phyloP scores from a whole-genome alignment of 768 basidiomycete genomes.

The Sarcodon aspratus region DNA sequence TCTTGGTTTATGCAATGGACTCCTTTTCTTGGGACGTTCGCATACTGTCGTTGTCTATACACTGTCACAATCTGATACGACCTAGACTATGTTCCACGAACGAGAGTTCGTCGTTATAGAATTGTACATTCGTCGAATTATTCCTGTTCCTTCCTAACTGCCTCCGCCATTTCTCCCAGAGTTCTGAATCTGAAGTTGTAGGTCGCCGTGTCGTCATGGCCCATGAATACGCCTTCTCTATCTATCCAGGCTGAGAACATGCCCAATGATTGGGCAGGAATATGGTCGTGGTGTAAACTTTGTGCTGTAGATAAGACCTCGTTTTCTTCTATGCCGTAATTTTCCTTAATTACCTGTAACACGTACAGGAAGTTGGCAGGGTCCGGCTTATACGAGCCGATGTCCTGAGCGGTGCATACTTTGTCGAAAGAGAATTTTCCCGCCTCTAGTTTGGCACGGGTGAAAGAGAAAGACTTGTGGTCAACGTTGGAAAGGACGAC shows the following conservation, averaged over 20 bases:
- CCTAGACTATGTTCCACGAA: too few relatives aligned
- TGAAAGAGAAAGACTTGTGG: constrained; percentile 45
- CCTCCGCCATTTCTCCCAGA: constrained; percentile 48
- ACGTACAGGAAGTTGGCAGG: constrained; percentile 39
- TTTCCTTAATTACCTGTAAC: constrained; percentile 24
- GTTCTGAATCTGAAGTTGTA: constrained; percentile 35
- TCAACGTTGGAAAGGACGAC: constrained; percentile 74
- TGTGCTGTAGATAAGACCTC: constrained; percentile 58
- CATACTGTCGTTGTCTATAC: too few relatives aligned
- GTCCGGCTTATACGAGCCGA: constrained; percentile 64
- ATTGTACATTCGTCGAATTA: background rate
- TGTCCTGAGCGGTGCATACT: constrained; percentile 62
- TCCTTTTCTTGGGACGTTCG: too few relatives aligned
- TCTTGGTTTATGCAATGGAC: too few relatives aligned
- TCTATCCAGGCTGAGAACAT: constrained; percentile 60
- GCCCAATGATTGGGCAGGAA: constrained; percentile 45
- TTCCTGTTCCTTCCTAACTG: constrained; percentile 31
- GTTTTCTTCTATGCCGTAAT: constrained; percentile 23
- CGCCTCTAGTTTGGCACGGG: constrained; percentile 37
- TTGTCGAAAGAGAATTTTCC: constrained; percentile 48
- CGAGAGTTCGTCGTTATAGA: too few relatives aligned
- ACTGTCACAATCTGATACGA: too few relatives aligned
- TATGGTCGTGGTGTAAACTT: constrained; percentile 56
- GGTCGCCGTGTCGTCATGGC: constrained; percentile 23
- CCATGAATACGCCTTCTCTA: constrained; percentile 29